phyloP scores from a whole-genome alignment of 73 alveolate species.

The Tetrahymena borealis region DNA sequence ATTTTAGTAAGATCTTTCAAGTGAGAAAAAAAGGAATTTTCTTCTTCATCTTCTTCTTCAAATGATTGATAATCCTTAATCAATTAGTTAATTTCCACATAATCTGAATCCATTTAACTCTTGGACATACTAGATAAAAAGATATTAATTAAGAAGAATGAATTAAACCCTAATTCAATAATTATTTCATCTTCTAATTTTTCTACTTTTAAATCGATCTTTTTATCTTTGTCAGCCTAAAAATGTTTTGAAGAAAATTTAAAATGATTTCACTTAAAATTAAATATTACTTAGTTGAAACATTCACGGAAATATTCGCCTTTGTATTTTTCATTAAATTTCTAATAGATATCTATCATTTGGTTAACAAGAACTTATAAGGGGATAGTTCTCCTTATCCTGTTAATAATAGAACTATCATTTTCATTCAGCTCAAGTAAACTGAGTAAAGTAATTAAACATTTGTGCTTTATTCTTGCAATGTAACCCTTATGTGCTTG shows the following conservation, averaged over 20 bases:
- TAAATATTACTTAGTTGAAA: slow-evolving; percentile 5
- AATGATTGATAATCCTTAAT: slow-evolving; percentile 19
- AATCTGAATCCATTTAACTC: slow-evolving; percentile 37
- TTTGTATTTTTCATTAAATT: slow-evolving; percentile 12
- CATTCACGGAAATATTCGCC: slow-evolving; percentile 9
- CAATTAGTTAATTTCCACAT: slow-evolving; percentile 37
- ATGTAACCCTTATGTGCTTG: slow-evolving; percentile 29
- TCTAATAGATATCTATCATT: slow-evolving; percentile 1
- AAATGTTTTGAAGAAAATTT: background rate
- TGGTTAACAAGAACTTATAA: slow-evolving; percentile 26
- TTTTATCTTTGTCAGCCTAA: background rate
- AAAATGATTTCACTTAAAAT: background rate
- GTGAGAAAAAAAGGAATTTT: background rate
- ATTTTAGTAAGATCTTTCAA: background rate
- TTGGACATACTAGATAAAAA: slow-evolving; percentile 31
- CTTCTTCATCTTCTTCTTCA: slow-evolving; percentile 8
- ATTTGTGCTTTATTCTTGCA: slow-evolving; percentile 40
- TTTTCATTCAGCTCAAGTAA: slow-evolving; percentile 42
- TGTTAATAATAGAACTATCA: slow-evolving; percentile 23
- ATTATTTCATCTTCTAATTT: slow-evolving; percentile 1
- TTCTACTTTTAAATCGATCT: background rate
- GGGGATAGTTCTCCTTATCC: slow-evolving; percentile 46
- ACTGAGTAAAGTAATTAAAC: slow-evolving; percentile 36
- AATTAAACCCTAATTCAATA: slow-evolving; percentile 49
- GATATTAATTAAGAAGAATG: slow-evolving; percentile 11